A percentile compares a stretch with the other conserved stretches of the same genome.
Conservation (phyloP, 495 filamentous ascomycete genomes). For the Penicillium lagena region DNA sequence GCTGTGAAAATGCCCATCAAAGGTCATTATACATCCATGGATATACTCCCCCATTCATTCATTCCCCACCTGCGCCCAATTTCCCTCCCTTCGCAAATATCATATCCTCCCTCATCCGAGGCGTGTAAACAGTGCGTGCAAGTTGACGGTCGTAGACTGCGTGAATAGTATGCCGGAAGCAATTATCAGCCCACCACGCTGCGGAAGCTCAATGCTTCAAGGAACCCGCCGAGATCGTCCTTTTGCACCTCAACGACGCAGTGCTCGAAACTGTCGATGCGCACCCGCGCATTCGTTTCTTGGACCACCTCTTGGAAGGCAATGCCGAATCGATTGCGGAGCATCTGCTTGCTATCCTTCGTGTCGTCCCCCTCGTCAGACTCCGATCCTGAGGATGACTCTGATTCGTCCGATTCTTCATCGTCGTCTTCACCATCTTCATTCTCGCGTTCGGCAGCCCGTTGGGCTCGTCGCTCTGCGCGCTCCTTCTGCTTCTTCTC, state of each 20-base stretch:
- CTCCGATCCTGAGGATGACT: constrained; percentile 50
- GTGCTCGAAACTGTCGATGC: constrained; percentile 95
- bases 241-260: constrained; percentile 95
- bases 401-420: constrained; percentile 56
- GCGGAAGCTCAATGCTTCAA: constrained; percentile 88
- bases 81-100: constrained; percentile 4
- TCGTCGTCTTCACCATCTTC: constrained; percentile 50
- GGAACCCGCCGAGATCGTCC: constrained; percentile 85
- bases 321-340: constrained; percentile 82
- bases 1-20: background rate
- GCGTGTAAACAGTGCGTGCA: constrained; percentile 13
- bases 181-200: constrained; percentile 67
- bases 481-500: constrained; percentile 55
- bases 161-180: constrained; percentile 9
- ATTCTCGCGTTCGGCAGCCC: constrained; percentile 37
- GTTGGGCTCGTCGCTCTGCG: constrained; percentile 49
- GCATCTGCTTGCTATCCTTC: constrained; percentile 52
- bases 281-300: constrained; percentile 82
- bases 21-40: constrained; percentile 8
- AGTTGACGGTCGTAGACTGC: constrained; percentile 23
- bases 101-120: constrained; percentile 9
- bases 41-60: too few relatives aligned
- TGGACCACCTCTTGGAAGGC: constrained; percentile 94
- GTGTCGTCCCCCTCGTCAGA: constrained; percentile 57
- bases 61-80: constrained; percentile 3